Base-by-base conservation (phyloP, 2,329 filamentous ascomycete species). In the Aspergillus unguis region DNA sequence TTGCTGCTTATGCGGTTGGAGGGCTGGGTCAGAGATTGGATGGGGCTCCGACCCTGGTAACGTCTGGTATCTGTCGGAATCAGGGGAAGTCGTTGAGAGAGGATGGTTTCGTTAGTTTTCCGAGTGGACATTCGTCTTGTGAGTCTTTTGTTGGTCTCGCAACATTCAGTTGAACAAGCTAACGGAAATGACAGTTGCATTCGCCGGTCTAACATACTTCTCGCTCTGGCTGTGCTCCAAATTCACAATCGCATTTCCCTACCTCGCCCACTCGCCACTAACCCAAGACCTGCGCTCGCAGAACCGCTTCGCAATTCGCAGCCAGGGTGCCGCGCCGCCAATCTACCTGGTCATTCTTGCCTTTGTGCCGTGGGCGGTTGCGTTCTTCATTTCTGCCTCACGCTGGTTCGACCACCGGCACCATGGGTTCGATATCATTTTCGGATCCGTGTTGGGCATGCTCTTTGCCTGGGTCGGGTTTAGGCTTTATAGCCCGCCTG, bases 331-430 rank as follows among this genome's bases (percentile, higher is more conserved):
- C 2, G 87, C 91, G 0, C 90, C 92, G 1, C 92, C 92, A 0
- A 75, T 92, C 6, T 92, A 90, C 65, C 84, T 94, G 2, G 78
- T 95, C 9, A 75, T 86, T 41, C 69, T 92, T 32, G 80, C 84
- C 2, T 75, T 90, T 17, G 71, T 89, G 1, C 92, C 92, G 2
- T 81, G 91, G 58, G 86, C 85, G 52, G 76, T 83, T 1, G 87
- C 91, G 4, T 81, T 91, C 57, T 96, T 91, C 74, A 87, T 96
- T 57, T 80, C 86, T n/a, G 83, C 85, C 28, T 92, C 90, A 1
- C 87, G 92, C 8, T 97, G 87, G 81, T 91, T 86, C 54, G 86
- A 96, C 70, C 95, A 86, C 74, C 85, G 89, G 36, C 92, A 97
- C 70, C 88, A 92, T 68, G 91, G 86, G n/a, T 92, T 96, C 68